These are phyloP conservation scores for Beauveria sp. DNA, from an alignment of 2,329 filamentous ascomycete species.

Conservation along the genomic window DNA sequence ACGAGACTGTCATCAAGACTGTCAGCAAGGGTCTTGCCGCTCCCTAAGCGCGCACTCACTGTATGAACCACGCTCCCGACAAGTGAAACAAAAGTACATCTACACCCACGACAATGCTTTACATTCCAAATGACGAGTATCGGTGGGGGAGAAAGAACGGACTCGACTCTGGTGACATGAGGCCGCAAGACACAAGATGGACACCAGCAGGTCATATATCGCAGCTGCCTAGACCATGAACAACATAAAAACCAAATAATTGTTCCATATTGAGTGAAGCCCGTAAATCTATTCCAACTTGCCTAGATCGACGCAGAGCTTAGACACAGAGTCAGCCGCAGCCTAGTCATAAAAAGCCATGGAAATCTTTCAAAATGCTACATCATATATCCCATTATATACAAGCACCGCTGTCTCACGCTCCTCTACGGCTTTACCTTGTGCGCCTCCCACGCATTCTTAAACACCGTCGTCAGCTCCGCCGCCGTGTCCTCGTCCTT, in stretches of 20 bases:
- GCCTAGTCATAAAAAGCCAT: neutral
- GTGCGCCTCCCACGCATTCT: conserved; percentile 57
- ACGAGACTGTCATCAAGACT: conserved; percentile 59
- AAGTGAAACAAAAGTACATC: neutral
- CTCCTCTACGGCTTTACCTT: conserved; percentile 21
- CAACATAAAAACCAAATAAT: neutral
- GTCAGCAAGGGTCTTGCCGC: conserved; percentile 57
- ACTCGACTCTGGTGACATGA: neutral
- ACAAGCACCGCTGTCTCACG: neutral
- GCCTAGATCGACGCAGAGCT: neutral
- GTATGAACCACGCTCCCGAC: neutral
- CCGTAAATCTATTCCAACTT: neutral
- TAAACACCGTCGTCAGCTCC: conserved; percentile 60
- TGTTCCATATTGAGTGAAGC: neutral
- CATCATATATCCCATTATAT: neutral
- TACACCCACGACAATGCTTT: neutral
- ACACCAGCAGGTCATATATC: conserved; percentile 11
- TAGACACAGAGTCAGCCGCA: neutral
- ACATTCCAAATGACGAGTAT: conserved; percentile 1
- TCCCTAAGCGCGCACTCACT: conserved; percentile 24
- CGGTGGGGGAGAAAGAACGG: neutral
- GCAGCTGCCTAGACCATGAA: conserved; percentile 6
- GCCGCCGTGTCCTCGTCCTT: conserved; percentile 61
- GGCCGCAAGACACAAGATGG: conserved; percentile 2
- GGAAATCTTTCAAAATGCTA: neutral